Evolutionary conservation across 2,329 filamentous ascomycete genomes (phyloP), one percentile per base, ranked within the genome.

Genomic region (Aspergillus proliferans): DNA sequence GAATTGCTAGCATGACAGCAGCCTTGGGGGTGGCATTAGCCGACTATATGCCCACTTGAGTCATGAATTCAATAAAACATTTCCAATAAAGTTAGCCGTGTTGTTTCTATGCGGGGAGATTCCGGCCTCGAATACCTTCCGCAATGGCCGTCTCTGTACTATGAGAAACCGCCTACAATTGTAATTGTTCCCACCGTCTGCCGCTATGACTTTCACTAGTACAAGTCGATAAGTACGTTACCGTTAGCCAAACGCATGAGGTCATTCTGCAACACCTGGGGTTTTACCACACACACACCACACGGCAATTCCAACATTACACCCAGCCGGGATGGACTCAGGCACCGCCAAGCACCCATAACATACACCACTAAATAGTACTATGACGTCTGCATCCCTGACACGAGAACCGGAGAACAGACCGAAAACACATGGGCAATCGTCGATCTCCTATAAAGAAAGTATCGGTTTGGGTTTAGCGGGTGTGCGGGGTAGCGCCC

Each of bases 261-360:
- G 0, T 59, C 69, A 3, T 68, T 74, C 2, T 70, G 70, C 2
- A 82, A 80, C 26, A 30, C 10, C 26, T 30, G 26, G 10, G 2
- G 9, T 12, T 51, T 78, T 81, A 54, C 64, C 81, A 2, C 81
- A 80, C 55, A 64, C 81, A 2, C 81, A 80, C 55, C 79, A 82
- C 53, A 78, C 78, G 1, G 76, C 77, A 2, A 77, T 78, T 67
- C 59, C 80, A 6, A 58, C 80, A 0, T 62, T 82, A 48, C 68
- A 82, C 15, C 15, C 75, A 75, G 48, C 71, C 9, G 26, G 10
- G 26, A 12, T 30, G 26, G 10, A 12, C 26, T 30, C 26, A 30
- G 9, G 26, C 26, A 30, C 26, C 26, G 75, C 55, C 75, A 74
- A 50, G 78, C 79, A 15, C 70, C 73, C 4, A 75, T 71, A 2